A percentile compares a stretch with the other conserved stretches of the same genome.
Conservation (phyloP, 2,329 filamentous ascomycete species). For the Colletotrichum sansevieriae region DNA sequence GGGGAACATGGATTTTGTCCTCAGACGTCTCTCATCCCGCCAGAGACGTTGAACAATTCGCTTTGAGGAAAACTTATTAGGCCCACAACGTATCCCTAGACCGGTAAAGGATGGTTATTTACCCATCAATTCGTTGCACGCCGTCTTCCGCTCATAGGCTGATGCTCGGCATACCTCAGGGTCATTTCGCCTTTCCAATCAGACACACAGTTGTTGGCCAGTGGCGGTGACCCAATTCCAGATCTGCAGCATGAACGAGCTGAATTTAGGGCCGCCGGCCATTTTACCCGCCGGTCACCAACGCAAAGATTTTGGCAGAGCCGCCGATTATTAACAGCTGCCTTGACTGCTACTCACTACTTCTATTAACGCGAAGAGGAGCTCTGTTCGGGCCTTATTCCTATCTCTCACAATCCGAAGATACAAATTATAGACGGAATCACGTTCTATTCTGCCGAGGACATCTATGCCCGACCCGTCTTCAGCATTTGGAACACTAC, state of each 20-base stretch:
- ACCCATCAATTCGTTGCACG: not conserved
- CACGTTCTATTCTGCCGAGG: too few relatives aligned
- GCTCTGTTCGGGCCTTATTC: too few relatives aligned
- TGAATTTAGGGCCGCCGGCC: not conserved
- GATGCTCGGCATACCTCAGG: slow-evolving; percentile 7
- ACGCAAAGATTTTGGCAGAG: too few relatives aligned
- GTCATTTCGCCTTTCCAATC: not conserved
- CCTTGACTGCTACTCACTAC: not conserved
- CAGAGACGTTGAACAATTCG: not conserved
- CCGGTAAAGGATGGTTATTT: not conserved
- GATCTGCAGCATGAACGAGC: slow-evolving; percentile 17
- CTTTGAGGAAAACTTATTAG: not conserved
- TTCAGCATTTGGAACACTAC: too few relatives aligned
- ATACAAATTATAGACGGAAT: too few relatives aligned
- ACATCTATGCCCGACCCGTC: too few relatives aligned
- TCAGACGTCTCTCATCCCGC: slow-evolving; percentile 4
- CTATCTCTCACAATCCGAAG: too few relatives aligned
- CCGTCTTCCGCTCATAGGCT: not conserved
- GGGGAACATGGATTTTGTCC: slow-evolving; percentile 14
- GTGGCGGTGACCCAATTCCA: slow-evolving; percentile 17
- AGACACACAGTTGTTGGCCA: slow-evolving; percentile 1
- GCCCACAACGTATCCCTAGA: not conserved
- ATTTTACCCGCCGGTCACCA: too few relatives aligned
- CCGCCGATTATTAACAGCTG: not conserved
- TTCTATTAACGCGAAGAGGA: not conserved